phyloP scores from a whole-genome alignment of 305 asterid genomes.

The Striga hermonthica region DNA sequence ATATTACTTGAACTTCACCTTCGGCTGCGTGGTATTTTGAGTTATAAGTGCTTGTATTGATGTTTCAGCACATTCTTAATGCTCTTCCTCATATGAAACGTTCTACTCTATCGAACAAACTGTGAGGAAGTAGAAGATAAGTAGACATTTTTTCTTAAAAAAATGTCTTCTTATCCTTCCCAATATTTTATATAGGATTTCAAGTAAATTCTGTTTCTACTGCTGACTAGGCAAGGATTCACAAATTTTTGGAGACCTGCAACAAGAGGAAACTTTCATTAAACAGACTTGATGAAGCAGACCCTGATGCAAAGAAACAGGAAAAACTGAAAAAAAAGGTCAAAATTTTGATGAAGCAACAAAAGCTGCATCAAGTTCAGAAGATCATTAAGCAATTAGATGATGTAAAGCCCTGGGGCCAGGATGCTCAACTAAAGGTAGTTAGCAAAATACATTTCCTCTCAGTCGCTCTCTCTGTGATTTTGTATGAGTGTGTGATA shows the following conservation, averaged over 20 bases:
- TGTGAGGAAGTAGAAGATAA: slow-evolving; percentile 24
- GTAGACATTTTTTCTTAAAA: not conserved
- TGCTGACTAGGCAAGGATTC: slow-evolving; percentile 69
- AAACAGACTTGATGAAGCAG: slow-evolving; percentile 59
- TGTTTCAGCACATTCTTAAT: too few species aligned
- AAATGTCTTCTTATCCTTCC: slow-evolving; percentile 2
- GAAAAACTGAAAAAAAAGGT: slow-evolving; percentile 69
- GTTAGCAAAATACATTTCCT: slow-evolving; percentile 16
- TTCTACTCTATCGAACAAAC: not conserved
- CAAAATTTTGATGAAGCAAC: slow-evolving; percentile 65
- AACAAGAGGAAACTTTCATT: slow-evolving; percentile 71
- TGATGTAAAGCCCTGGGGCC: slow-evolving; percentile 80
- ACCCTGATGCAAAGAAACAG: slow-evolving; percentile 45
- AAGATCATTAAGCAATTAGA: slow-evolving; percentile 64
- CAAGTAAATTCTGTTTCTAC: slow-evolving; percentile 28
- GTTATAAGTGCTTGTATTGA: too few species aligned
- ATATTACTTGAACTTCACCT: too few species aligned
- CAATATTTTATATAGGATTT: slow-evolving; percentile 18
- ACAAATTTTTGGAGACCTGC: slow-evolving; percentile 64
- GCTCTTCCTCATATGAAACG: too few species aligned
- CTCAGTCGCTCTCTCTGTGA: not conserved
- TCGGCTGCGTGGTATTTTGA: too few species aligned
- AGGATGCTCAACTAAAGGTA: slow-evolving; percentile 83
- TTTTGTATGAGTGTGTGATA: too few species aligned
- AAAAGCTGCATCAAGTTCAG: slow-evolving; percentile 63